Base-by-base conservation (phyloP, 257 asterid genomes). In the Plectranthus barbatus region DNA sequence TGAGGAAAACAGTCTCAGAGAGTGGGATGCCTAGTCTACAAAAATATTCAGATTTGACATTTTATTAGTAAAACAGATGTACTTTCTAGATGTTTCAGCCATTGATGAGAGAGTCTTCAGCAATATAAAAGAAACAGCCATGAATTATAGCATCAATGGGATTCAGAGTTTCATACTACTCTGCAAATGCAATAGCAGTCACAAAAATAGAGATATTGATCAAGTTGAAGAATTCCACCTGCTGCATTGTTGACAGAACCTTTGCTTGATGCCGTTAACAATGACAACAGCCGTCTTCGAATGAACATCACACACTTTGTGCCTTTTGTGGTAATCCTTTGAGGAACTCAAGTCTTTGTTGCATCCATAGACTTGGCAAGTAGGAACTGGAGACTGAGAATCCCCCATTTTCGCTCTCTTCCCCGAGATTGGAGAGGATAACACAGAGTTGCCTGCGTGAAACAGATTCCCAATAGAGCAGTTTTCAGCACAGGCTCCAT, bases 211-310 rank as follows among this genome's bases (percentile, higher is more conserved):
- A n/a, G n/a, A n/a, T n/a, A n/a, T n/a, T n/a, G n/a, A n/a, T n/a
- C n/a, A n/a, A n/a, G n/a, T 6, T 2, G 15, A 46, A 17, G 15
- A 52, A 6, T 9, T 48, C 57, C 57, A 84, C 95, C 93, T 77
- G 86, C 95, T 87, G 69, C 95, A 87, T 72, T 87, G 95, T 76
- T 87, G 95, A 63, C 95, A 87, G 49, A 87, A 87, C 72, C 95
- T 67, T 72, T 87, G 87, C 66, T 78, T 76, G 18, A 76, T 74
- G 65, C 88, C 86, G 14, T 80, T 77, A 26, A 87, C 91, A 18
- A 84, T 49, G 48, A 87, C 95, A 21, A 74, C 71, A 67, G 91
- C 76, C 9, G 86, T 79, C 72, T 84, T 84, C 1, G 95, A 80
- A 77, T 87, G 95, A 63, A 60, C 65, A 60, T 78, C 84, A n/a